These are phyloP conservation scores for Cryphonectria naterciae DNA, from an alignment of 2,329 filamentous ascomycete genomes.

Conservation along the genomic window DNA sequence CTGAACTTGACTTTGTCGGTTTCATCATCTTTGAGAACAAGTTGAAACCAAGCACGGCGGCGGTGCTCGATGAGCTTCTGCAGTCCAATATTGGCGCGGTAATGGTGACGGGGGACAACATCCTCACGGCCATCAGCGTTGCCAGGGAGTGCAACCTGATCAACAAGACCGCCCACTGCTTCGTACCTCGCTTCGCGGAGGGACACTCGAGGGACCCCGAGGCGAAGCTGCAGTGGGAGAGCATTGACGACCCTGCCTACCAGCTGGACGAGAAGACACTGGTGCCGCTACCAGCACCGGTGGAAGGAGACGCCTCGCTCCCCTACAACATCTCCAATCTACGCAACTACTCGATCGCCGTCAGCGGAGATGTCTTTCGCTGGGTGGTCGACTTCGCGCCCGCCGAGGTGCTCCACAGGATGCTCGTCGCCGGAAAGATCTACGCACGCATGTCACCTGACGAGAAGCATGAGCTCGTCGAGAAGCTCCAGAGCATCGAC, in stretches of 20 bases:
- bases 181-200: conserved; percentile 85
- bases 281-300: conserved; percentile 70
- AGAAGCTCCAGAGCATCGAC: conserved; percentile 94
- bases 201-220: conserved; percentile 76
- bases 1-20: conserved; percentile 81
- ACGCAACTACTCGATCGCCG: conserved; percentile 83
- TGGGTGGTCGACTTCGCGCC: conserved; percentile 94
- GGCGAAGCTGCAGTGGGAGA: conserved; percentile 84
- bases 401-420: conserved; percentile 76
- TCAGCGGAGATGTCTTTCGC: conserved; percentile 92
- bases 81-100: conserved; percentile 84
- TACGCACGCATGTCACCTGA: conserved; percentile 99
- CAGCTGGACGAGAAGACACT: conserved; percentile 80
- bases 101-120: conserved; percentile 99
- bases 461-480: conserved; percentile 96
- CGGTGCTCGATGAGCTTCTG: conserved; percentile 79
- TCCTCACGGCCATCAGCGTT: conserved; percentile 93
- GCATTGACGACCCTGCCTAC: conserved; percentile 83
- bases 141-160: conserved; percentile 87
- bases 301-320: conserved; percentile 77
- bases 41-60: conserved; percentile 83
- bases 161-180: conserved; percentile 81
- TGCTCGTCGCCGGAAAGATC: conserved; percentile 89
- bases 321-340: conserved; percentile 84
- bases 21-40: conserved; percentile 99